Evolutionary conservation across 2,329 filamentous ascomycete genomes (phyloP).

Genomic region (Paraphaeosphaeria sporulosa): DNA sequence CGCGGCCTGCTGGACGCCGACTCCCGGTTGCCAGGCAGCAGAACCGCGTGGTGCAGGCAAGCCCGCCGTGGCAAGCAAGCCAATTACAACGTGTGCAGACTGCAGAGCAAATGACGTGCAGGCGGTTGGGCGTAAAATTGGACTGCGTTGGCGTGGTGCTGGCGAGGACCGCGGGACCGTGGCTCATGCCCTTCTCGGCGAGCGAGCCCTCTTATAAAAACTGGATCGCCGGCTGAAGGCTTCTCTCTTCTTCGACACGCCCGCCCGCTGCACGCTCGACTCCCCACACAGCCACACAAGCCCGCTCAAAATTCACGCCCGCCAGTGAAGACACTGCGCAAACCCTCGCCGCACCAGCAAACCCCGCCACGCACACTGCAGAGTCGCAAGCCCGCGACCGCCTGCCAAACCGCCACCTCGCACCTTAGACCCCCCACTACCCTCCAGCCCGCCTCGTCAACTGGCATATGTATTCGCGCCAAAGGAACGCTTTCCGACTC

Average conservation of each 20-base stretch:
- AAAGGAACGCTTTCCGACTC: constrained; percentile 93
- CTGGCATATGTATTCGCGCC: constrained; percentile 99
- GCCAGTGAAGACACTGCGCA: constrained; percentile 27
- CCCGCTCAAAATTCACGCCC: background rate
- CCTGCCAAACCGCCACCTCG: constrained; percentile 44
- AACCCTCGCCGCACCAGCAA: constrained; percentile 21
- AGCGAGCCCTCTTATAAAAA: constrained; percentile 7
- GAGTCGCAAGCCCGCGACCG: constrained; percentile 39
- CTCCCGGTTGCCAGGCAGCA: constrained; percentile 1
- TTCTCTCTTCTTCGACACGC: constrained; percentile 6
- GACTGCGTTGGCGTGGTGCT: background rate
- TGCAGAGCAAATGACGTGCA: background rate
- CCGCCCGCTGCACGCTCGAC: constrained; percentile 7
- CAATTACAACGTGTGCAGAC: too few species aligned
- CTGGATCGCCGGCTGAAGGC: constrained; percentile 6
- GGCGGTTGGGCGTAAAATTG: background rate
- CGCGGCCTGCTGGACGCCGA: background rate
- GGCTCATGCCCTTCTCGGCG: constrained; percentile 1
- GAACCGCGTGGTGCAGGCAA: background rate
- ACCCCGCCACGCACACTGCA: constrained; percentile 15
- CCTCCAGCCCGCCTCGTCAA: constrained; percentile 40
- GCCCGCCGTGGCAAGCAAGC: background rate
- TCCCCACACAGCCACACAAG: constrained; percentile 5
- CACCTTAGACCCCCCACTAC: constrained; percentile 36
- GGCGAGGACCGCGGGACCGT: background rate